Percentiles rank a stretch among this genome's conserved stretches.
phyloP scores from a whole-genome alignment of 495 filamentous ascomycete species.

The Xylaria castorea region DNA sequence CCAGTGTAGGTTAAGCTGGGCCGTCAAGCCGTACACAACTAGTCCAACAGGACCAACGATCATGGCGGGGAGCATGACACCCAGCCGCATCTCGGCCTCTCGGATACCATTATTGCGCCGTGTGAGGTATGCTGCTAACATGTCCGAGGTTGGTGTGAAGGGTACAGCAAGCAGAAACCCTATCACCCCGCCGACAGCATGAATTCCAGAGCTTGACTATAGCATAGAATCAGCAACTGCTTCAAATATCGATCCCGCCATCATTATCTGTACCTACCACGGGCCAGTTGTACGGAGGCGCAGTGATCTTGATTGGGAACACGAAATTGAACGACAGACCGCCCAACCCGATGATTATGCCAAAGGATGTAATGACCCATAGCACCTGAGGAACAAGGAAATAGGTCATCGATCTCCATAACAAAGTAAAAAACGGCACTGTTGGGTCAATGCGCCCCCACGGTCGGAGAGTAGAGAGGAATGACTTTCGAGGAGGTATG shows the following conservation, averaged over 20 bases:
- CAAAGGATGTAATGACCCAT: conserved; percentile 64
- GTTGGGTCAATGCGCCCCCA: conserved; percentile 53
- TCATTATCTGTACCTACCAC: conserved; percentile 27
- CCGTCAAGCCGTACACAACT: conserved; percentile 62
- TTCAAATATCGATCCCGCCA: no score
- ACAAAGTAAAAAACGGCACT: conserved; percentile 54
- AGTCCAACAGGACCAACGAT: conserved; percentile 61
- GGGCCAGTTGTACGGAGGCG: conserved; percentile 64
- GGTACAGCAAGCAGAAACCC: conserved; percentile 63
- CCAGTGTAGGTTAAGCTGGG: conserved; percentile 62
- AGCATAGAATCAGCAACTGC: neutral
- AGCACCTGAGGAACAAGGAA: conserved; percentile 63
- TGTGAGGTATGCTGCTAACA: conserved; percentile 61
- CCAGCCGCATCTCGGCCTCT: conserved; percentile 68
- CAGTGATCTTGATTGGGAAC: conserved; percentile 63
- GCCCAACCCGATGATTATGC: conserved; percentile 61
- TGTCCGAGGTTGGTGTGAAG: conserved; percentile 62
- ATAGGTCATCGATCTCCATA: conserved; percentile 59
- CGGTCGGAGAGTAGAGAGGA: conserved; percentile 52
- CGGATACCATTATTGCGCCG: conserved; percentile 62
- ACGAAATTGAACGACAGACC: conserved; percentile 65
- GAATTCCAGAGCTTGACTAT: conserved; percentile 62
- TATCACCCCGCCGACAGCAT: conserved; percentile 58
- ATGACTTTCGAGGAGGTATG: conserved; percentile 49
- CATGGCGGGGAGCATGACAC: conserved; percentile 62